Evolutionary conservation across 1,284 basidiomycete species (phyloP).

Genomic region (Marasmius oreades): DNA sequence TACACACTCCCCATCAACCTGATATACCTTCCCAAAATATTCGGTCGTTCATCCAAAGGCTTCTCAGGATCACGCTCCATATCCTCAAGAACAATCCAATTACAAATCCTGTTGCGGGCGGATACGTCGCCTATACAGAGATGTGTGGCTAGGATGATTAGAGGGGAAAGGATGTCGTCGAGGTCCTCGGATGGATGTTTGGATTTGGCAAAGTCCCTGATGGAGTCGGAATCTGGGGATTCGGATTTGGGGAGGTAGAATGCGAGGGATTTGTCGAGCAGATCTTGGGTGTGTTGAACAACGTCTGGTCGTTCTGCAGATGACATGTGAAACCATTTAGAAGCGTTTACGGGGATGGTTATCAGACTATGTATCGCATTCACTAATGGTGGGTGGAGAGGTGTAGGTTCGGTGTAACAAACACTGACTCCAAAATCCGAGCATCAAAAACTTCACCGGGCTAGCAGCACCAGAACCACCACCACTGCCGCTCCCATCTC

Average conservation of each 20-base stretch:
- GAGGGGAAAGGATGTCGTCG: conserved; percentile 49
- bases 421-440: not conserved
- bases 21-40: conserved; percentile 75
- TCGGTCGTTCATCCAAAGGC: conserved; percentile 67
- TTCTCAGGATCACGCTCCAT: conserved; percentile 64
- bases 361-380: conserved; percentile 75
- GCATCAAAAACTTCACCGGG: not conserved
- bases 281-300: conserved; percentile 57
- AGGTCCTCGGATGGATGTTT: conserved; percentile 35
- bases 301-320: conserved; percentile 38
- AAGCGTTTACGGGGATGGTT: conserved; percentile 58
- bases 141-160: conserved; percentile 48
- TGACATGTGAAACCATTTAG: conserved; percentile 44
- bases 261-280: conserved; percentile 59
- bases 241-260: conserved; percentile 52
- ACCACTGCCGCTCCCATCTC: too few species aligned
- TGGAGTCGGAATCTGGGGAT: conserved; percentile 48
- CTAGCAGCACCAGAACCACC: not conserved
- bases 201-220: conserved; percentile 36
- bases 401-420: conserved; percentile 53
- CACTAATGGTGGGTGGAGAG: conserved; percentile 63
- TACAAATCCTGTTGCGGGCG: conserved; percentile 52
- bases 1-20: conserved; percentile 75
- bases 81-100: conserved; percentile 68
- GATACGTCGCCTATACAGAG: conserved; percentile 61